phyloP scores from a whole-genome alignment of 1,284 basidiomycete genomes.

The Wolfiporia cocos region DNA sequence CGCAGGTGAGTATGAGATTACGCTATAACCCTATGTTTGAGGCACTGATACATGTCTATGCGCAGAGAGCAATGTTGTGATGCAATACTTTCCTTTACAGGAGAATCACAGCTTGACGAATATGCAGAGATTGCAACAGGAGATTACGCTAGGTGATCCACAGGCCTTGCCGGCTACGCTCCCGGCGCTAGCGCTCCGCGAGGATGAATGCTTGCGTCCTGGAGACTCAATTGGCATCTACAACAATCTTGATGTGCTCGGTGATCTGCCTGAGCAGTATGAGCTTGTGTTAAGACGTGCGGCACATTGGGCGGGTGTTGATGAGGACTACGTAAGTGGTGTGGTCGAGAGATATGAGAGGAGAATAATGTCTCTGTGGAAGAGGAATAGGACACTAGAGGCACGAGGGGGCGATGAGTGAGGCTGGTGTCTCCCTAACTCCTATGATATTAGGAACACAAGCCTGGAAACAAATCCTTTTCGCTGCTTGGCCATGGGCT shows the following conservation, averaged over 20 bases:
- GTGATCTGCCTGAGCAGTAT: slow-evolving; percentile 45
- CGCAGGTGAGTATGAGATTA: slow-evolving; percentile 10
- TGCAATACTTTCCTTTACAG: not conserved
- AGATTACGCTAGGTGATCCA: not conserved
- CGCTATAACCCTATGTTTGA: not conserved
- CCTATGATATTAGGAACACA: not conserved
- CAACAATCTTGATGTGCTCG: slow-evolving; percentile 51
- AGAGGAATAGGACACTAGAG: slow-evolving; percentile 19
- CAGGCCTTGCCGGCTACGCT: slow-evolving; percentile 12
- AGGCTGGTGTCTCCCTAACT: not conserved
- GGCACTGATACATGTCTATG: not conserved
- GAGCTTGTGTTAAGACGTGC: slow-evolving; percentile 41
- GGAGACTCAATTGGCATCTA: slow-evolving; percentile 57
- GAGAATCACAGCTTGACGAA: no score
- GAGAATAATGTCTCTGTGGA: slow-evolving; percentile 47
- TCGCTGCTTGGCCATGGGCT: no score
- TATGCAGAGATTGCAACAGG: no score
- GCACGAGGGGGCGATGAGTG: slow-evolving; percentile 10
- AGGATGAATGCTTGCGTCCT: slow-evolving; percentile 30
- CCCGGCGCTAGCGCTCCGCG: no score
- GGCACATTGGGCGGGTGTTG: slow-evolving; percentile 46
- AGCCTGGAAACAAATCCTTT: not conserved
- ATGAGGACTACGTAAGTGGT: slow-evolving; percentile 38
- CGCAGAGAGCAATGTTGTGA: slow-evolving; percentile 5
- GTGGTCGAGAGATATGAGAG: slow-evolving; percentile 59